Conservation (phyloP, 257 asterid genomes). For the Gentiana straminea region DNA sequence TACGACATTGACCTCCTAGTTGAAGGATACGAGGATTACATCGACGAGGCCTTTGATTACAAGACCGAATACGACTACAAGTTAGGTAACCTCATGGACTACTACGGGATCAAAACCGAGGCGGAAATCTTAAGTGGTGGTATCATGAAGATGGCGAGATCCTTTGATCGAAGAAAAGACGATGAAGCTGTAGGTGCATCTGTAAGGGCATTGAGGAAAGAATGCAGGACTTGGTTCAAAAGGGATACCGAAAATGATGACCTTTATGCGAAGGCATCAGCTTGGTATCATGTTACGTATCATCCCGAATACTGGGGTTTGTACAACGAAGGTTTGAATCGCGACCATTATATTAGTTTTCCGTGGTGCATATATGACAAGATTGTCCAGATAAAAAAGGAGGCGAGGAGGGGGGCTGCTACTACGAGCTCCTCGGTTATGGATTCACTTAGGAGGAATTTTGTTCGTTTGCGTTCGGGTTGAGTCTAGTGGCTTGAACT, state of each 20-base stretch:
- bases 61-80: slow-evolving; percentile 65
- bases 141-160: slow-evolving; percentile 51
- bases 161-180: slow-evolving; percentile 69
- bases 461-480: no score
- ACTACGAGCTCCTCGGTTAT: no score
- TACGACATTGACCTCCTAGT: slow-evolving; percentile 62
- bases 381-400: slow-evolving; percentile 56
- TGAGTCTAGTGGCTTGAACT: no score
- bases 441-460: no score
- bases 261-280: slow-evolving; percentile 60
- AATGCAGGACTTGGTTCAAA: slow-evolving; percentile 61
- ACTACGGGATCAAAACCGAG: slow-evolving; percentile 72
- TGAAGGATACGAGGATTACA: slow-evolving; percentile 50
- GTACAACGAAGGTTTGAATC: slow-evolving; percentile 45
- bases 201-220: slow-evolving; percentile 62
- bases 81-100: slow-evolving; percentile 82
- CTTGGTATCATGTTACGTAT: slow-evolving; percentile 84
- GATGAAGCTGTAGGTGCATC: slow-evolving; percentile 63
- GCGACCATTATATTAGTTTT: slow-evolving; percentile 68
- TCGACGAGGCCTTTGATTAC: slow-evolving; percentile 48
- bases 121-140: slow-evolving; percentile 79
- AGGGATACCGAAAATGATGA: slow-evolving; percentile 38
- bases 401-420: background rate
- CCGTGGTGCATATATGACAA: slow-evolving; percentile 82
- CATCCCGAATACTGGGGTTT: slow-evolving; percentile 54